Base-by-base conservation (phyloP, 345 rosid genomes). In the Eucalyptus viminalis region DNA sequence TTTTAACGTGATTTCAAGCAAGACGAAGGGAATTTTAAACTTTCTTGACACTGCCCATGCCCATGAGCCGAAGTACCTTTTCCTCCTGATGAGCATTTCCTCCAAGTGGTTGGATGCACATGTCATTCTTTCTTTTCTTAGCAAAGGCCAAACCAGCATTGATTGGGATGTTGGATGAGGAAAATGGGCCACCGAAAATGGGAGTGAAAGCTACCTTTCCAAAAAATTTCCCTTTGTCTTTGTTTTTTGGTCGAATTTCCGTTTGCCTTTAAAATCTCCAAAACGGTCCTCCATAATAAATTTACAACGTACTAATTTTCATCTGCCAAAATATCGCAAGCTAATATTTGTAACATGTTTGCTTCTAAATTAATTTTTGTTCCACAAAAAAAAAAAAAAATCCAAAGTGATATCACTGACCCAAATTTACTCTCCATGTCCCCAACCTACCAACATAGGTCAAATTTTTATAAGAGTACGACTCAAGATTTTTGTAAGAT, bases 331-430 rank as follows among this genome's bases (percentile, higher is more conserved):
- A 17, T 19, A 11, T 76, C 2, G 8, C 15, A 76, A 37, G 11
- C 14, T 6, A 11, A 72, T 72, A 5, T 11, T 19, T 12, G 14
- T 10, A 72, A 72, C 27, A 37, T 6, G 4, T 72, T 72, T 37
- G 4, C 45, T 3, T 3, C 45, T 12, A 72, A 37, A 37, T 24
- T 19, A 34, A 14, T n/a, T 72, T 34, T 10, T 12, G 2, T 3
- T 37, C 22, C 7, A 34, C 12, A 3, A 69, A 72, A 72, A 69
- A 34, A 72, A 3, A 69, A 72, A 72, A 69, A 34, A 72, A 34
- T 72, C 3, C 45, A 72, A 34, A 37, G 0, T 2, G 3, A 11
- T 72, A 3, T 19, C 25, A 6, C 8, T 3, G 2, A 65, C 19
- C 37, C 45, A 19, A 34, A 72, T 72, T 21, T 37, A 37, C 44